Base-by-base conservation (phyloP, 768 basidiomycete species). In the Xerocomellus intermedius region DNA sequence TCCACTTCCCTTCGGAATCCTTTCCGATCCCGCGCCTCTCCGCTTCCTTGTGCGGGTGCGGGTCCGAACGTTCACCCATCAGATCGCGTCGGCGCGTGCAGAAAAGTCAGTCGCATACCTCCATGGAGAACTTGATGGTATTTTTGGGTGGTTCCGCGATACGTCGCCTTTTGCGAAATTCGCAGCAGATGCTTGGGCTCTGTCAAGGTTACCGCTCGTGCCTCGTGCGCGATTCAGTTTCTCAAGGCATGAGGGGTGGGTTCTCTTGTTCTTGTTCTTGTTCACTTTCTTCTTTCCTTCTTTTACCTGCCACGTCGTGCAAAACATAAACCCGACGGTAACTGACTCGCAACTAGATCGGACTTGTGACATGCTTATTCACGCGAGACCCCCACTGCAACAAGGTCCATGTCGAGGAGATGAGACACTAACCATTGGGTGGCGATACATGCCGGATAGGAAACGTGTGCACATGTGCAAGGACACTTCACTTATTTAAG, bases 331-430 rank as follows among this genome's bases (percentile, higher is more conserved):
- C 5, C 21, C 35, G 45, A 21, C 30, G 38, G 41, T 24, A 24
- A 55, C 26, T 56, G 42, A 42, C 13, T 22, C 28, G 50, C 12
- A 43, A 41, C 16, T 16, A 37, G 50, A 43, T 46, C 39, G 32
- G 39, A 24, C 24, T 37, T 47, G 55, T 44, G 56, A 49, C 56
- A 44, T 16, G 45, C 5, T 39, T 50, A 42, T 52, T 54, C 50
- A 47, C 35, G 50, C 47, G 57, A 38, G 21, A 53, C 42, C 26
- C n/a, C 9, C 51, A 21, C 41, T 44, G 38, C 38, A 55, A 65
- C 59, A 67, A 62, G 62, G 55, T 36, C 57, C 55, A 60, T 51
- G 57, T 59, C 65, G 66, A 63, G 60, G 54, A 68, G 43, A 54
- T 56, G 55, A 59, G 66, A 58, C 56, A 52, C 41, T 24, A 28